Percentiles rank a stretch among this genome's conserved stretches.
Conservation (phyloP, 2,329 filamentous ascomycete species). For the Colletotrichum filicis region DNA sequence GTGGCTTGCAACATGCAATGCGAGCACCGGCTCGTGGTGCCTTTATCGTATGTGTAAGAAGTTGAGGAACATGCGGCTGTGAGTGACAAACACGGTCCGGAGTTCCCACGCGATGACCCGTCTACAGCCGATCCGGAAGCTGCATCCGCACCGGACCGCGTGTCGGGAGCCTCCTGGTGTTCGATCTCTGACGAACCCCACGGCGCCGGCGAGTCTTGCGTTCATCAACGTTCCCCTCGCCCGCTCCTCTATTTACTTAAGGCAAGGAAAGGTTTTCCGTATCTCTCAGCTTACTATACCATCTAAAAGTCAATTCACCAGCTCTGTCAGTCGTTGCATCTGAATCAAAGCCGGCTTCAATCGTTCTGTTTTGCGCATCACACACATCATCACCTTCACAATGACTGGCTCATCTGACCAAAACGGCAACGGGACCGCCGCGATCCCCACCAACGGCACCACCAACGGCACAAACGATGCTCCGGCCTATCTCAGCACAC, state of each 20-base stretch:
- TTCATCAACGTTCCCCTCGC: neutral
- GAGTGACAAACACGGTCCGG: neutral
- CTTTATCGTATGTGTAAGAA: neutral
- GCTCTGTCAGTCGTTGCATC: neutral
- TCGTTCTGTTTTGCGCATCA: neutral
- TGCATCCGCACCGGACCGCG: neutral
- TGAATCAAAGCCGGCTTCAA: neutral
- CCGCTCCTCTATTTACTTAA: neutral
- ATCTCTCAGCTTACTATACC: neutral
- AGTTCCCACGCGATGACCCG: neutral
- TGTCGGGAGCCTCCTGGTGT: neutral
- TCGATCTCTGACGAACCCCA: neutral
- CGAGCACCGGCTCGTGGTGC: neutral
- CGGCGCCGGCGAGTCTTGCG: neutral
- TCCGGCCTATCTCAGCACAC: slow-evolving; percentile 41
- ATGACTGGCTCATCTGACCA: neutral
- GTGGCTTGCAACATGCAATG: no score
- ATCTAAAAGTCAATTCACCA: neutral
- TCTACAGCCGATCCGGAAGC: neutral
- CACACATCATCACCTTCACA: neutral
- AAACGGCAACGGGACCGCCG: neutral
- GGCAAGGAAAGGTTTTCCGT: neutral
- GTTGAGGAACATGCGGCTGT: neutral
- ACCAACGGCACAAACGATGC: slow-evolving; percentile 3
- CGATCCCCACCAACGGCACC: neutral